Evolutionary conservation across 2,329 filamentous ascomycete genomes (phyloP), one percentile per base, ranked within the genome.

Genomic region (Xylaria sp.): DNA sequence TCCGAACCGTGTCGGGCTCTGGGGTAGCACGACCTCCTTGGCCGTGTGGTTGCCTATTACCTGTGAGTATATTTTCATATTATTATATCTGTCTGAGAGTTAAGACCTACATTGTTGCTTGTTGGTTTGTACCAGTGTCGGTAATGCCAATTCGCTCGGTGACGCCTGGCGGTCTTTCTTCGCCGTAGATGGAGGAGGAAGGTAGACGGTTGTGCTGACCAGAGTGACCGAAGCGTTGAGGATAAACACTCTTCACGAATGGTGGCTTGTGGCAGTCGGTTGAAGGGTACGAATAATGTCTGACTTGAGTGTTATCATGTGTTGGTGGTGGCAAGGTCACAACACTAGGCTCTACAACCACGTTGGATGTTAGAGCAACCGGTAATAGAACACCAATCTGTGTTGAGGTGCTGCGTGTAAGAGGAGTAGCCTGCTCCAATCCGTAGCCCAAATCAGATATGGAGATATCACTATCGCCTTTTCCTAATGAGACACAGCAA

Each of bases 91-190:
- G 16, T 7, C 37, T 24, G 16, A 7, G 6, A 34, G n/a, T 17
- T 24, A 16, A 7, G 44, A 49, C 57, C 55, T 52, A 60, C 57
- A 57, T 60, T 16, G 41, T 39, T 22, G 16, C 19, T 2, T 26
- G 11, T 34, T 34, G 29, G 9, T 4, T 7, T 34, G 29, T 13
- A 13, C 9, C 11, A 13, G 29, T 34, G 29, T 34, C 29, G 11
- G 29, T 13, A 34, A 13, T 34, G 4, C 29, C 29, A 34, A 13
- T 3, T 34, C 16, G 29, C 11, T 11, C 4, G 16, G 11, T 3
- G 5, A 13, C 9, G 9, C 9, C 29, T 34, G 29, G n/a, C 16
- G 11, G 29, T 11, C 29, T 34, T 34, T 6, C 4, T 34, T 13
- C 3, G 8, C 29, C 3, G n/a, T n/a, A 3, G 29, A 11, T 26